Base-by-base conservation (phyloP, 441 rosid genomes). In the Pelargonium citronellum region DNA sequence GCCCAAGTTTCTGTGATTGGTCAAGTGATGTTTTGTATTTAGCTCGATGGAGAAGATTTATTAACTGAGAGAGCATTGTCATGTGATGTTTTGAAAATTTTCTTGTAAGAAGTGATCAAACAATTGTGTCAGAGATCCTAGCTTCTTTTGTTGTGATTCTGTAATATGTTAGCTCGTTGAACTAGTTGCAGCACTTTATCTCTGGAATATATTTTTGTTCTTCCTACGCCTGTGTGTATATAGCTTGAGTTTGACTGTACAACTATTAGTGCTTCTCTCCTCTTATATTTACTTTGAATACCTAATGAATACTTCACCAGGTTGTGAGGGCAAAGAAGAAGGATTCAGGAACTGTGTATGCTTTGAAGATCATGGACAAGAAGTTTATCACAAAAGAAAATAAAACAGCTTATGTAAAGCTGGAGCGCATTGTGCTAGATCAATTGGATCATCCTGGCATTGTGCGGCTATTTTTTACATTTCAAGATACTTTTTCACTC, bases 281-380 rank as follows among this genome's bases (percentile, higher is more conserved):
- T 19, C 19, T 62, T 61, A 71, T 58, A 53, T 67, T 73, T 78
- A 53, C 64, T 73, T 73, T 73, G 46, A 64, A 49, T 74, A 63
- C 68, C 66, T 16, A 60, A 64, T 47, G 70, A 4, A 58, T 79
- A 47, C 67, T 30, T 58, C 46, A 11, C 73, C 80, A 95, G 99
- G 99, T 95, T 70, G 96, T 95, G 71, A 83, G 98, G 74, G 97
- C 99, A 24, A 95, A 85, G 87, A 95, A 87, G 89, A 95, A 92
- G 72, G 98, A 92, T 65, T 79, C 91, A 6, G 98, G 98, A 79
- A 75, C 69, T 66, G 87, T 95, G 49, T 95, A 86, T 72, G 99
- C 99, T 7, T 84, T 95, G 86, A 95, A 95, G 85, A 92, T 95
- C 71, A 95, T 95, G 99, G 99, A 95, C 83, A 95, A 95, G 80